A percentile compares a stretch with the other conserved stretches of the same genome.
Evolutionary conservation across 1,284 basidiomycete genomes (phyloP).

Genomic region (Sphagnurus paluster): DNA sequence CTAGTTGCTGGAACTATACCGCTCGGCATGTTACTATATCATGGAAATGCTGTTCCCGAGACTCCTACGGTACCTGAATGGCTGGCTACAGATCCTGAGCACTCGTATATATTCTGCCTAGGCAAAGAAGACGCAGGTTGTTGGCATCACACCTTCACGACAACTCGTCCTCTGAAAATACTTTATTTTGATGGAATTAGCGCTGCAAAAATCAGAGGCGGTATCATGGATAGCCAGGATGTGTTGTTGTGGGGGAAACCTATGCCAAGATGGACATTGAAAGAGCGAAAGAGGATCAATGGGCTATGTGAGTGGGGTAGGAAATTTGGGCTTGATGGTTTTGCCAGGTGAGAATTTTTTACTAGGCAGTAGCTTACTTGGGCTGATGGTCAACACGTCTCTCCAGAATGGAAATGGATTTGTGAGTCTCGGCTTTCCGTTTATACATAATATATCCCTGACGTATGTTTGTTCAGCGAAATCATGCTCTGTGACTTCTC

Average conservation of each 20-base stretch:
- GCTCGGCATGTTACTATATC: slow-evolving; percentile 42
- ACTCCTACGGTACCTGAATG: slow-evolving; percentile 37
- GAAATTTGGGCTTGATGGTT: slow-evolving; percentile 33
- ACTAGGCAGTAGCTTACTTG: neutral
- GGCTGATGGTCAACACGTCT: neutral
- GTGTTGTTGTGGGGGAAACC: slow-evolving; percentile 37
- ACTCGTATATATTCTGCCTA: slow-evolving; percentile 35
- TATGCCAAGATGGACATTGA: slow-evolving; percentile 13
- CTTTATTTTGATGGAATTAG: slow-evolving; percentile 45
- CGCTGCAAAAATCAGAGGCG: slow-evolving; percentile 40
- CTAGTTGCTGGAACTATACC: slow-evolving; percentile 42
- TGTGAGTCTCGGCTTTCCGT: slow-evolving; percentile 32
- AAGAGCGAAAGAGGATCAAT: slow-evolving; percentile 30
- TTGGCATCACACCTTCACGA: slow-evolving; percentile 37
- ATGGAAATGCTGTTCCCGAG: slow-evolving; percentile 28
- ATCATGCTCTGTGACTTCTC: slow-evolving; percentile 46
- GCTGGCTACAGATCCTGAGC: slow-evolving; percentile 41
- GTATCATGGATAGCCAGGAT: slow-evolving; percentile 46
- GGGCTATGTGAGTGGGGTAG: slow-evolving; percentile 15
- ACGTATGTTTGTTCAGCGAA: slow-evolving; percentile 33
- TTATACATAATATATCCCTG: neutral
- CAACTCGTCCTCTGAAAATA: slow-evolving; percentile 34
- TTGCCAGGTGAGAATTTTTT: slow-evolving; percentile 20
- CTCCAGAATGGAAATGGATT: slow-evolving; percentile 47
- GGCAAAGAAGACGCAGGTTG: slow-evolving; percentile 21